Conservation (phyloP, 768 basidiomycete species). For the Russula olivacea region DNA sequence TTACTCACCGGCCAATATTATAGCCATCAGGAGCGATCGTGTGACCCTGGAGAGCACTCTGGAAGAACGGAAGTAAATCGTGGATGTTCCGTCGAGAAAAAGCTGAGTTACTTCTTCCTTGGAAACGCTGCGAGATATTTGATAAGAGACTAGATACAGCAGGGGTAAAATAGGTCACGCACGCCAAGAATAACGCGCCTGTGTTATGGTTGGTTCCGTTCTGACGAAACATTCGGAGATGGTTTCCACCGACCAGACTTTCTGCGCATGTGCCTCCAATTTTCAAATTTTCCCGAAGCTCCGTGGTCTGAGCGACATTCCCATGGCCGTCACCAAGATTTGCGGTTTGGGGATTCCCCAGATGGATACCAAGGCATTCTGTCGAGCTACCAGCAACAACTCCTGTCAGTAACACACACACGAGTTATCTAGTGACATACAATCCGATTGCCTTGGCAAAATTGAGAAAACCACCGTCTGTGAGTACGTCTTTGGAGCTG, state of each 20-base stretch:
- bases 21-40: slow-evolving; percentile 45
- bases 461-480: slow-evolving; percentile 49
- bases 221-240: slow-evolving; percentile 51
- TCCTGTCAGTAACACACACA: slow-evolving; percentile 24
- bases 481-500: slow-evolving; percentile 53
- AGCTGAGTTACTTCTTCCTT: slow-evolving; percentile 37
- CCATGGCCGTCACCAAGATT: slow-evolving; percentile 48
- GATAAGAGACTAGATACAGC: not conserved
- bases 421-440: slow-evolving; percentile 34
- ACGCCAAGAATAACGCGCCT: slow-evolving; percentile 55
- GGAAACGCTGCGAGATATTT: slow-evolving; percentile 36
- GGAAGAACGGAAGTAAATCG: not conserved
- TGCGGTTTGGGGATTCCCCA: slow-evolving; percentile 36
- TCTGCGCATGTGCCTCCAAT: slow-evolving; percentile 47
- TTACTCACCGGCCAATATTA: slow-evolving; percentile 40
- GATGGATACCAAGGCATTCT: slow-evolving; percentile 38
- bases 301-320: slow-evolving; percentile 39
- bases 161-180: slow-evolving; percentile 25
- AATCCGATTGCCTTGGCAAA: slow-evolving; percentile 59
- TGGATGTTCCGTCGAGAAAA: not conserved
- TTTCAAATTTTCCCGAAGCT: slow-evolving; percentile 38
- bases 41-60: slow-evolving; percentile 36
- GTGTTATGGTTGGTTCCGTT: slow-evolving; percentile 48
- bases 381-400: slow-evolving; percentile 36
- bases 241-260: slow-evolving; percentile 42